A percentile compares a stretch with the other conserved stretches of the same genome.
These are phyloP conservation scores for Echria macrotheca DNA, from an alignment of 495 filamentous ascomycete genomes.

Conservation along the genomic window DNA sequence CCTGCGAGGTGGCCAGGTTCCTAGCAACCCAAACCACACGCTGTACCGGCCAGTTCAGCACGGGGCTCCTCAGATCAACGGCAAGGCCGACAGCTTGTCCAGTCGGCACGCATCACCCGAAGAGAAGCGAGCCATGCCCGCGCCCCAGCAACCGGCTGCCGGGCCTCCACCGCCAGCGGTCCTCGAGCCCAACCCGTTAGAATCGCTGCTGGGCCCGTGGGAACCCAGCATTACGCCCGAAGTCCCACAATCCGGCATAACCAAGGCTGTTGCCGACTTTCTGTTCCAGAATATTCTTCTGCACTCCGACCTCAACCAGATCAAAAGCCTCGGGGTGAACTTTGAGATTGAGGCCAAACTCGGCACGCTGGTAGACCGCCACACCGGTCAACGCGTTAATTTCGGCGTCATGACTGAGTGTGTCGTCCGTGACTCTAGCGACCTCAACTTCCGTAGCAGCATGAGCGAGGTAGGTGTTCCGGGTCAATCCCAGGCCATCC, in stretches of 20 bases:
- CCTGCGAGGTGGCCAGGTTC: slow-evolving; percentile 18
- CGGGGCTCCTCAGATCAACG: slow-evolving; percentile 29
- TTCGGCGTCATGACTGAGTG: slow-evolving; percentile 62
- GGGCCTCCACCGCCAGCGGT: slow-evolving; percentile 6
- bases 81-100: slow-evolving; percentile 32
- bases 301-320: slow-evolving; percentile 50
- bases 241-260: slow-evolving; percentile 62
- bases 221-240: slow-evolving; percentile 65
- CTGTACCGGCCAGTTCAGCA: slow-evolving; percentile 30
- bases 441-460: slow-evolving; percentile 62
- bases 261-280: slow-evolving; percentile 66
- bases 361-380: slow-evolving; percentile 69
- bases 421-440: slow-evolving; percentile 49
- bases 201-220: slow-evolving; percentile 52
- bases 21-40: slow-evolving; percentile 32
- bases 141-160: slow-evolving; percentile 7
- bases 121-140: slow-evolving; percentile 32
- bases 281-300: slow-evolving; percentile 63
- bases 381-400: slow-evolving; percentile 58
- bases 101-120: slow-evolving; percentile 48
- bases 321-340: slow-evolving; percentile 53
- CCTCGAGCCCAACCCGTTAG: neutral
- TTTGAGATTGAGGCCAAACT: slow-evolving; percentile 92
- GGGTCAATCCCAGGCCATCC: slow-evolving; percentile 9
- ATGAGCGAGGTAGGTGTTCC: slow-evolving; percentile 73